These are phyloP conservation scores for Diplodia corticola DNA, from an alignment of 2,329 filamentous ascomycete genomes.

Conservation along the genomic window DNA sequence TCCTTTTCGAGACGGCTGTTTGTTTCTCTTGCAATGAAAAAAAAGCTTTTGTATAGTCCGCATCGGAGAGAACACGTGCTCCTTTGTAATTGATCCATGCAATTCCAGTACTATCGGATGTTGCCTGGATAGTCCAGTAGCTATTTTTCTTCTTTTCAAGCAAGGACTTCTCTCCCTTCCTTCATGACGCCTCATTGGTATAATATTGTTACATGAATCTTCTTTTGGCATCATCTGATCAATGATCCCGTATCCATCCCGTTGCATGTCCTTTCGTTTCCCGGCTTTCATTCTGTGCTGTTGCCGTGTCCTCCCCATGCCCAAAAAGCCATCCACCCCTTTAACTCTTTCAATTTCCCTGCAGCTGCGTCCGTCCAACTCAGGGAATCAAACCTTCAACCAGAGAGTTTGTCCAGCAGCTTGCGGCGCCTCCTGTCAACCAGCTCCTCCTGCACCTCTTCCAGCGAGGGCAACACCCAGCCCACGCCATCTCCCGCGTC, in stretches of 20 bases:
- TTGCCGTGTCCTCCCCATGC: not conserved
- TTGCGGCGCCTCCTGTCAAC: slow-evolving; percentile 81
- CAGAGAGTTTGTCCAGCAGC: slow-evolving; percentile 75
- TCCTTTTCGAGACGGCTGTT: not conserved
- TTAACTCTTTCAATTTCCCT: not conserved
- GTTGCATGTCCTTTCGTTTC: not conserved
- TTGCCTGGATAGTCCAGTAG: not conserved
- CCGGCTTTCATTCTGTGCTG: not conserved
- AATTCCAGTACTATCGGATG: not conserved
- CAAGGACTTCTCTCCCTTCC: not conserved
- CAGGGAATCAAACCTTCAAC: not conserved
- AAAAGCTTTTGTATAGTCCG: not conserved
- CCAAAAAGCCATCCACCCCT: not conserved
- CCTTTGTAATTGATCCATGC: not conserved
- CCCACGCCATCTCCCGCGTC: slow-evolving; percentile 78
- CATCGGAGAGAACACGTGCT: not conserved
- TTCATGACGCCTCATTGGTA: not conserved
- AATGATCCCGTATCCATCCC: not conserved
- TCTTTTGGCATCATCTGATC: not conserved
- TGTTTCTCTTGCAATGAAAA: not conserved
- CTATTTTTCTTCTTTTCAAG: not conserved
- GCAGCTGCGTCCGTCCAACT: not conserved
- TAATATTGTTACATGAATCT: slow-evolving; percentile 9
- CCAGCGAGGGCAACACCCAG: slow-evolving; percentile 82
- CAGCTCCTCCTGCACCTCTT: slow-evolving; percentile 93